phyloP scores from a whole-genome alignment of 148 eudicot species.

The Chenopodium formosanum region DNA sequence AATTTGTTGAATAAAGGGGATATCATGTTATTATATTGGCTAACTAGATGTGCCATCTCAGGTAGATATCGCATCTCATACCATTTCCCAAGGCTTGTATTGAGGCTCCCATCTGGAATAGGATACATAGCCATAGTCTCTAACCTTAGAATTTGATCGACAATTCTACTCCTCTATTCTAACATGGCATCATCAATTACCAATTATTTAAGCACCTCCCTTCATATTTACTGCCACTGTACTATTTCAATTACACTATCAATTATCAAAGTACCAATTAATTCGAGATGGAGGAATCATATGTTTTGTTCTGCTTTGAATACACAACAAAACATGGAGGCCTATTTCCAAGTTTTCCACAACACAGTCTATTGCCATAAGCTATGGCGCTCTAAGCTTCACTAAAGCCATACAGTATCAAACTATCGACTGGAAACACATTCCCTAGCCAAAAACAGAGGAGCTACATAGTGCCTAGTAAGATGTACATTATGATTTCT shows the following conservation, averaged over 20 bases:
- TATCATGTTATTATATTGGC: not conserved
- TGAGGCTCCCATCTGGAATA: not conserved
- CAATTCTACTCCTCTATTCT: not conserved
- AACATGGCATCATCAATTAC: not conserved
- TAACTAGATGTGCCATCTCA: not conserved
- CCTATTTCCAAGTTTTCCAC: not conserved
- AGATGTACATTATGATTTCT: not conserved
- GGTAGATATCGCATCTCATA: not conserved
- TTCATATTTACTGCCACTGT: not conserved
- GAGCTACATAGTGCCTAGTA: not conserved
- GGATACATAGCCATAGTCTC: not conserved
- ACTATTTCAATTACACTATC: not conserved
- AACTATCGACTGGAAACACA: not conserved
- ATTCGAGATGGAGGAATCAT: not conserved
- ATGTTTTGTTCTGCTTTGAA: not conserved
- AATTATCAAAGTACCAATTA: not conserved
- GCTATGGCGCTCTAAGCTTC: not conserved
- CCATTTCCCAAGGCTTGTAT: not conserved
- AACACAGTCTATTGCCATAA: not conserved
- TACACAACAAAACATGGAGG: not conserved
- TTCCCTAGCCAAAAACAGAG: not conserved
- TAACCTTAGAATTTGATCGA: not conserved
- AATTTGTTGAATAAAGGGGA: not conserved
- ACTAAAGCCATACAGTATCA: not conserved
- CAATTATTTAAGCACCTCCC: not conserved